phyloP scores from a whole-genome alignment of 768 basidiomycete species.

The Hirschioporus abietinus region DNA sequence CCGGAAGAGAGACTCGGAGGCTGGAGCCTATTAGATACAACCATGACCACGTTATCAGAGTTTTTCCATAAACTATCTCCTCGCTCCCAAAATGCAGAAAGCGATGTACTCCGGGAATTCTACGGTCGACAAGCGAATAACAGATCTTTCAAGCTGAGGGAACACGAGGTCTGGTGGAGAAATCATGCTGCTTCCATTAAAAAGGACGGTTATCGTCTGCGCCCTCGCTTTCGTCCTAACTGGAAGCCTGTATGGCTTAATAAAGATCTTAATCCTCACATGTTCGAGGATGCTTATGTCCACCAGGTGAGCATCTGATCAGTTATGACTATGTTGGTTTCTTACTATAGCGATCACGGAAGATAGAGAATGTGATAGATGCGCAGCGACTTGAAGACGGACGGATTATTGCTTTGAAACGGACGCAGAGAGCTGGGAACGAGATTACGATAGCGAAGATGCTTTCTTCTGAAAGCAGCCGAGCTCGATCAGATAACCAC shows the following conservation, averaged over 20 bases:
- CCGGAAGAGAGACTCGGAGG: no score
- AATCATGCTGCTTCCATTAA: neutral
- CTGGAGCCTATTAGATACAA: no score
- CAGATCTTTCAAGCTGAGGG: neutral
- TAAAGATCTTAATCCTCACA: neutral
- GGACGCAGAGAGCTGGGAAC: neutral
- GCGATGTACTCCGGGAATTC: no score
- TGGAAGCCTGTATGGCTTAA: neutral
- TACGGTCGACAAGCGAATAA: neutral
- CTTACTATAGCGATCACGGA: no score
- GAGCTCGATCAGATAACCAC: slow-evolving; percentile 9
- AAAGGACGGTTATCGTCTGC: neutral
- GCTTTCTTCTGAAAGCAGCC: neutral
- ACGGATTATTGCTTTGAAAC: neutral
- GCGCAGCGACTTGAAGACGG: neutral
- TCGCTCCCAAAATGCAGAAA: no score
- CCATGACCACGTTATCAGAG: no score
- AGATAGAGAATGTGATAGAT: neutral
- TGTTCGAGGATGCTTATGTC: neutral
- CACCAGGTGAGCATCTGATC: no score
- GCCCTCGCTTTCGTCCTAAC: neutral
- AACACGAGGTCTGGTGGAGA: neutral
- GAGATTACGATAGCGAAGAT: slow-evolving; percentile 7
- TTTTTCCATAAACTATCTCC: no score
- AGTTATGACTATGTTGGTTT: no score